A percentile compares a stretch with the other conserved stretches of the same genome.
phyloP scores from a whole-genome alignment of 2,329 filamentous ascomycete genomes.

The Colletotrichum melonis region DNA sequence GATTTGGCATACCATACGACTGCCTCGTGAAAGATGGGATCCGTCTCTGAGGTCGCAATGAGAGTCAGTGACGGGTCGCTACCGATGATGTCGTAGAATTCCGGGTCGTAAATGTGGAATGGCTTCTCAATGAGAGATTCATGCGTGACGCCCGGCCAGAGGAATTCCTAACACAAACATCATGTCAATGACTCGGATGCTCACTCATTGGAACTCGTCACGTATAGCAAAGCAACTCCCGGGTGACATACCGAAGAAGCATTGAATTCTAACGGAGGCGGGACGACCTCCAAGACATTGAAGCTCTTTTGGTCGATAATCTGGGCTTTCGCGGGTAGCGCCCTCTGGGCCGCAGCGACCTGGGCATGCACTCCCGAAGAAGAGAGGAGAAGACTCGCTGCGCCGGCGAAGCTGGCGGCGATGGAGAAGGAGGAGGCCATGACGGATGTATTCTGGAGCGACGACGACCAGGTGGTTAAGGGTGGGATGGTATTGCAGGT shows the following conservation, averaged over 20 bases:
- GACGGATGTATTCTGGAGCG: too few species aligned
- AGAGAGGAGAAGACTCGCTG: neutral
- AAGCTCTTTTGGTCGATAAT: constrained; percentile 57
- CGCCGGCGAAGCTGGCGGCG: too few species aligned
- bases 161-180: constrained; percentile 46
- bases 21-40: constrained; percentile 67
- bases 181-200: neutral
- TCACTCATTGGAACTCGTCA: too few species aligned
- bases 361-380: constrained; percentile 32
- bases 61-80: constrained; percentile 60
- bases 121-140: constrained; percentile 51
- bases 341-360: neutral
- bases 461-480: too few species aligned
- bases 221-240: too few species aligned
- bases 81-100: constrained; percentile 63
- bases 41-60: constrained; percentile 54
- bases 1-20: constrained; percentile 55
- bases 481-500: too few species aligned
- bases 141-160: constrained; percentile 55
- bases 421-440: too few species aligned
- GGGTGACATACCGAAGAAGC: constrained; percentile 46
- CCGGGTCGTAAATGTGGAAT: constrained; percentile 60
- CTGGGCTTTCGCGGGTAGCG: constrained; percentile 45
- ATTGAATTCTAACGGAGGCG: constrained; percentile 49
- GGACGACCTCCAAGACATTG: constrained; percentile 53